Conservation (phyloP, 345 rosid species). For the Salix purpurea region DNA sequence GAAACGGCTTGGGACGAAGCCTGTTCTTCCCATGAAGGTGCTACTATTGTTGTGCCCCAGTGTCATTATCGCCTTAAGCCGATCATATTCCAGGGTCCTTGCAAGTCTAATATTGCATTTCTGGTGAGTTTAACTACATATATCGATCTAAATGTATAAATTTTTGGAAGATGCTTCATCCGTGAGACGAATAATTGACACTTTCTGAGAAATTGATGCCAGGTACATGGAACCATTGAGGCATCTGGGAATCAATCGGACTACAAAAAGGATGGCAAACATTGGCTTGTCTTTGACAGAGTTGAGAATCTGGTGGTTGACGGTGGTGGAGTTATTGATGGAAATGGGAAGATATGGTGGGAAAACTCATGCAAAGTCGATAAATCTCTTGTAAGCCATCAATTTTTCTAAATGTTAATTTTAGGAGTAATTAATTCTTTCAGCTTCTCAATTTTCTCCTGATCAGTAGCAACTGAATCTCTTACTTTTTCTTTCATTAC, state of each 20-base stretch:
- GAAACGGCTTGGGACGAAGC: slow-evolving; percentile 73
- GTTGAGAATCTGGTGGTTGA: slow-evolving; percentile 44
- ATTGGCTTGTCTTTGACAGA: slow-evolving; percentile 57
- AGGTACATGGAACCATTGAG: slow-evolving; percentile 59
- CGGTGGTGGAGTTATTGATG: slow-evolving; percentile 69
- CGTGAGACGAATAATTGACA: background rate
- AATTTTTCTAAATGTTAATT: background rate
- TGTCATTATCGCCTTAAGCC: slow-evolving; percentile 49
- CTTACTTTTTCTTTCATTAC: background rate
- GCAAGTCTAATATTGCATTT: slow-evolving; percentile 48
- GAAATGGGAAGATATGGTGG: slow-evolving; percentile 89
- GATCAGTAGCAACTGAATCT: background rate
- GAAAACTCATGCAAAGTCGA: slow-evolving; percentile 76
- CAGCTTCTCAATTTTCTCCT: background rate
- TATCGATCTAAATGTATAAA: background rate
- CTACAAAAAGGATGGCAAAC: slow-evolving; percentile 42
- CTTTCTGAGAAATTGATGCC: slow-evolving; percentile 1
- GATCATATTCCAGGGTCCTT: slow-evolving; percentile 61
- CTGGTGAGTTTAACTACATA: slow-evolving; percentile 37
- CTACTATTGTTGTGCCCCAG: slow-evolving; percentile 45
- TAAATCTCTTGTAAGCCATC: slow-evolving; percentile 45
- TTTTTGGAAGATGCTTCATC: background rate
- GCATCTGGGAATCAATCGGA: slow-evolving; percentile 59
- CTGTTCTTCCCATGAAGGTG: slow-evolving; percentile 44
- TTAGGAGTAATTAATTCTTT: background rate